phyloP scores from a whole-genome alignment of 257 asterid genomes.

The Plantago elongata region DNA sequence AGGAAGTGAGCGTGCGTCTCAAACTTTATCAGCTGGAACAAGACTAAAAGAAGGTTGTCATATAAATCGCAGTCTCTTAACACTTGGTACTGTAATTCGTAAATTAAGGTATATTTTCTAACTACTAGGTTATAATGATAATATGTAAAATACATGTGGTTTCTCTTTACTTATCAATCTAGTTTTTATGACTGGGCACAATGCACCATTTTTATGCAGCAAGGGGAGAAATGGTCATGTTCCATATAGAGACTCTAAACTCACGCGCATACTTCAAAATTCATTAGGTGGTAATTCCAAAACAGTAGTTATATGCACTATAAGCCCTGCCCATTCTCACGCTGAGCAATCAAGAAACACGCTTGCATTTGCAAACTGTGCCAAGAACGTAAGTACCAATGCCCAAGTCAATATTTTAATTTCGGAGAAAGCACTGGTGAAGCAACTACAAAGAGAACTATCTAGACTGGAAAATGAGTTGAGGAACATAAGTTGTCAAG shows the following conservation, averaged over 20 bases:
- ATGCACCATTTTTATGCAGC: conserved; percentile 22
- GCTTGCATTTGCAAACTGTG: conserved; percentile 55
- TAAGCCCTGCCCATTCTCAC: conserved; percentile 62
- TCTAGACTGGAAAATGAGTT: conserved; percentile 44
- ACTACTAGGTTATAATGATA: background rate
- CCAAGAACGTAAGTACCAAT: conserved; percentile 47
- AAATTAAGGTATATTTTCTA: conserved; percentile 55
- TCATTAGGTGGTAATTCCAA: conserved; percentile 60
- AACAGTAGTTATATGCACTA: conserved; percentile 58
- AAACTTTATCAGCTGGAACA: conserved; percentile 59
- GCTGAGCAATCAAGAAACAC: conserved; percentile 65
- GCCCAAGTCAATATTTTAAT: conserved; percentile 54
- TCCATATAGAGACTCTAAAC: conserved; percentile 57
- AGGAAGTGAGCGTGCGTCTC: conserved; percentile 96
- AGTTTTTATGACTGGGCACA: no score
- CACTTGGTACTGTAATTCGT: conserved; percentile 90
- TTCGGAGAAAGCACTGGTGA: conserved; percentile 56
- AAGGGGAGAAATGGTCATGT: conserved; percentile 54
- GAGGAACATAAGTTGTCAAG: conserved; percentile 29
- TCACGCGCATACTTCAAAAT: conserved; percentile 53
- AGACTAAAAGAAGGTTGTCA: conserved; percentile 86
- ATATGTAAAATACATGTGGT: background rate
- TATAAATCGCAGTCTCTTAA: conserved; percentile 90
- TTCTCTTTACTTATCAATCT: no score
- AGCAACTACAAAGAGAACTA: conserved; percentile 47